A percentile compares a stretch with the other conserved stretches of the same genome.
Evolutionary conservation across 768 basidiomycete species (phyloP).

Genomic region (Phylloporus arenicola): DNA sequence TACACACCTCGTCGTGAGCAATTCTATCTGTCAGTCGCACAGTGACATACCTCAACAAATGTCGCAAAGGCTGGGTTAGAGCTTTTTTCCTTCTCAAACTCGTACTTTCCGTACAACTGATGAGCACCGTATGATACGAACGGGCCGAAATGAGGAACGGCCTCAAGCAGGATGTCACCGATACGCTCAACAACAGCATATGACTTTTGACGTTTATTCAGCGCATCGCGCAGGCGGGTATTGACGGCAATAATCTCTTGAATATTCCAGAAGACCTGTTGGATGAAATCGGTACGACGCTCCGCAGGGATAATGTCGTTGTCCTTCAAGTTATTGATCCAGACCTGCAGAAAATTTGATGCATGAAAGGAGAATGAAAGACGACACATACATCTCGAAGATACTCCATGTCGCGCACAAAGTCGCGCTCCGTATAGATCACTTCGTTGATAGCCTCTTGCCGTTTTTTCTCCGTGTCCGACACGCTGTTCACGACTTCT

Average conservation of each 20-base stretch:
- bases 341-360: slow-evolving; percentile 46
- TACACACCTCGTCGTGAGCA: slow-evolving; percentile 1
- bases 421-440: slow-evolving; percentile 89
- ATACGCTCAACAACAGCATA: slow-evolving; percentile 90
- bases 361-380: slow-evolving; percentile 2
- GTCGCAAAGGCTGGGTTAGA: slow-evolving; percentile 87
- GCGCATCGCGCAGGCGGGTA: slow-evolving; percentile 82
- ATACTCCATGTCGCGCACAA: slow-evolving; percentile 97
- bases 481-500: slow-evolving; percentile 89
- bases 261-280: slow-evolving; percentile 98
- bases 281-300: slow-evolving; percentile 78
- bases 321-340: slow-evolving; percentile 83
- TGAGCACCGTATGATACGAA: slow-evolving; percentile 96
- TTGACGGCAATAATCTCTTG: slow-evolving; percentile 91
- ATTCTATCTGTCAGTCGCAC: not conserved
- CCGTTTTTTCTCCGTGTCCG: slow-evolving; percentile 88
- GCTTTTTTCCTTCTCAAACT: slow-evolving; percentile 98
- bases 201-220: slow-evolving; percentile 92
- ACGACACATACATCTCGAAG: slow-evolving; percentile 73
- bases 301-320: slow-evolving; percentile 69
- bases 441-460: slow-evolving; percentile 99
- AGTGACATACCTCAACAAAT: slow-evolving; percentile 79
- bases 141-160: slow-evolving; percentile 82
- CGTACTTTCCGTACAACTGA: slow-evolving; percentile 96
- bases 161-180: slow-evolving; percentile 85